Percentiles rank a stretch among this genome's conserved stretches.
Conservation (phyloP, 495 filamentous ascomycete species). For the Aspergillus nidulans region DNA sequence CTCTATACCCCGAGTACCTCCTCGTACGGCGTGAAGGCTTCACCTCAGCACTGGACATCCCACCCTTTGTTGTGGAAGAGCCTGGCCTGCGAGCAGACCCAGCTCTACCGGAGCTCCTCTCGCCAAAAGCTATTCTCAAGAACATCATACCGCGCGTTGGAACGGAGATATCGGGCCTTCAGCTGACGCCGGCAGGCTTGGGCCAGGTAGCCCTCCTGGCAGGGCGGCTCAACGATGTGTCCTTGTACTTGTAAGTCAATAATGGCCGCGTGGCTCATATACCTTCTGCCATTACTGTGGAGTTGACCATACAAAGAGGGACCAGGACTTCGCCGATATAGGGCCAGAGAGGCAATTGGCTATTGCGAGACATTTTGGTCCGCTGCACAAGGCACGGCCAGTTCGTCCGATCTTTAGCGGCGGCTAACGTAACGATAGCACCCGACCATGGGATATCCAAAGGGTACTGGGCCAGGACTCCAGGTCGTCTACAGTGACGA, state of each 20-base stretch:
- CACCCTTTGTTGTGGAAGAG: neutral
- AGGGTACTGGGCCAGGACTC: slow-evolving; percentile 9
- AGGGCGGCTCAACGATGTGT: slow-evolving; percentile 10
- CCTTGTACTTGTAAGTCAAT: slow-evolving; percentile 10
- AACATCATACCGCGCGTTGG: slow-evolving; percentile 9
- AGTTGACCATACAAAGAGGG: neutral
- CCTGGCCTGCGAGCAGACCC: slow-evolving; percentile 10
- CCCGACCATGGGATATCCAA: slow-evolving; percentile 13
- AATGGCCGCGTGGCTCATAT: neutral
- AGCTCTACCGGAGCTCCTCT: neutral
- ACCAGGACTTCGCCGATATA: slow-evolving; percentile 15
- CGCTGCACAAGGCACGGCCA: slow-evolving; percentile 1
- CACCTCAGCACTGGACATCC: slow-evolving; percentile 4
- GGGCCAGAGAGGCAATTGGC: slow-evolving; percentile 6
- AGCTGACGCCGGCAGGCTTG: neutral
- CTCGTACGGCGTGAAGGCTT: slow-evolving; percentile 8
- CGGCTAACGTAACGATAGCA: neutral
- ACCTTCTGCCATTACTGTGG: neutral
- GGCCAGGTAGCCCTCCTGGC: slow-evolving; percentile 10
- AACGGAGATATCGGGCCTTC: slow-evolving; percentile 7
- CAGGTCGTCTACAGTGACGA: slow-evolving; percentile 12
- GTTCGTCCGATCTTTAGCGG: neutral
- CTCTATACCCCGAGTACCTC: slow-evolving; percentile 9
- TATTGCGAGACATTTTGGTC: slow-evolving; percentile 8
- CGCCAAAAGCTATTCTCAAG: neutral